Base-by-base conservation (phyloP, 2,329 filamentous ascomycete species). In the Escovopsis sp. region DNA sequence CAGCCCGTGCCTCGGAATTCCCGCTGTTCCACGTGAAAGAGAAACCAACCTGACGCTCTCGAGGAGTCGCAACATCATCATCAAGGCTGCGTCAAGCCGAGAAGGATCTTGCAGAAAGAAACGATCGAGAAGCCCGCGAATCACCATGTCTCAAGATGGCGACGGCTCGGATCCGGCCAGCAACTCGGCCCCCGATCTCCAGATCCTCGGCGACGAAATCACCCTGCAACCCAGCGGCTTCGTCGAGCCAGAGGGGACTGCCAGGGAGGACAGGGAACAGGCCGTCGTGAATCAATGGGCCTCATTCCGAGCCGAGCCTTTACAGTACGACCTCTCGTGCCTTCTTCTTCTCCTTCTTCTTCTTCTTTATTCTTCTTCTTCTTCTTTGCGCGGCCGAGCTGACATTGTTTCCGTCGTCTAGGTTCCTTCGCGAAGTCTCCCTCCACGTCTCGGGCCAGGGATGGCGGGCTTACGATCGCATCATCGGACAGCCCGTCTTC, bases 381-480 rank as follows among this genome's bases (percentile, higher is more conserved):
- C 20, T 6, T 20, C 20, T 20, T 20, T 20, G 20, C 20, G 20
- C 20, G 20, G 20, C 20, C 20, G 20, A 20, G 20, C 20, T 20
- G 20, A 20, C 20, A 20, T 20, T 29, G 24, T 46, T 53, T 55
- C 48, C 33, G 20, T 31, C 35, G n/a, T 16, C 40, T 7, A 81
- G 87, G 48, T 96, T 96, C 59, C 76, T 96, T 27, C 85, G 87
- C 50, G 91, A 98, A 66, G 81, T 98, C 30, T 91, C 84, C 37
- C 71, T 94, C 30, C 88, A 96, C 62, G 83, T 96, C 48, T 89
- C 86, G 11, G 91, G 91, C 42, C 82, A 84, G 39, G 89, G 88
- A 58, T 98, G 91, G 91, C 84, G 91, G 46, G 85, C 84, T 45
- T 98, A 98, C 65, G 86, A 96, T 56, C 69, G 82, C 47, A 74